phyloP scores from a whole-genome alignment of 768 basidiomycete genomes.

The Filobasidium wieringae region DNA sequence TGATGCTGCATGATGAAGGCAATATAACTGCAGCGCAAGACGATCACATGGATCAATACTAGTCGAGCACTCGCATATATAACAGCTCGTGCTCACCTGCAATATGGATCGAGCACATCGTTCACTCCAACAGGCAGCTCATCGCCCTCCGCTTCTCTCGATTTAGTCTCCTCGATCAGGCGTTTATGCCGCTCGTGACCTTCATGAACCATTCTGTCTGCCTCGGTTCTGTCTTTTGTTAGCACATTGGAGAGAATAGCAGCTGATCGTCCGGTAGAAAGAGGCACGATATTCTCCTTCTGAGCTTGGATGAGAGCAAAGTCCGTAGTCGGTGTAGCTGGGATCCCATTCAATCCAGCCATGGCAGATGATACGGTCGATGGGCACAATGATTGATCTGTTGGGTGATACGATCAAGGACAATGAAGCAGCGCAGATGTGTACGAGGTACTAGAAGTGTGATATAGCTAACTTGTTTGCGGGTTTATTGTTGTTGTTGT shows the following conservation, averaged over 20 bases:
- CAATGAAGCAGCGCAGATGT: no score
- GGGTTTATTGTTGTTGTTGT: no score
- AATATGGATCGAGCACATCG: conserved; percentile 74
- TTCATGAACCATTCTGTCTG: conserved; percentile 45
- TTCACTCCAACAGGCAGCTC: conserved; percentile 52
- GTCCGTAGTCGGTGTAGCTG: conserved; percentile 39
- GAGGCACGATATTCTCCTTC: conserved; percentile 46
- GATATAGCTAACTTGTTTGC: no score
- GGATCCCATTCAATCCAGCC: not conserved
- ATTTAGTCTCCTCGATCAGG: conserved; percentile 39
- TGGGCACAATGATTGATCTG: no score
- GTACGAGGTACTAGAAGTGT: no score
- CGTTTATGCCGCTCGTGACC: conserved; percentile 38
- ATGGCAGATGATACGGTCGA: not conserved
- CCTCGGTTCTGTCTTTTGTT: conserved; percentile 49
- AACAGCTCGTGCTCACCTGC: conserved; percentile 55
- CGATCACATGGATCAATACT: conserved; percentile 1
- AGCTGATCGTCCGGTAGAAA: conserved; percentile 42
- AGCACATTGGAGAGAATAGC: conserved; percentile 41
- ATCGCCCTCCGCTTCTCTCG: conserved; percentile 37
- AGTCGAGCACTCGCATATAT: not conserved
- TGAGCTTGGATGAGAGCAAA: conserved; percentile 42
- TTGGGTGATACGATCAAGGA: no score
- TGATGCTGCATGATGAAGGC: conserved; percentile 80
- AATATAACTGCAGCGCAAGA: conserved; percentile 44